Evolutionary conservation across 2,329 filamentous ascomycete genomes (phyloP), one percentile per base, ranked within the genome.

Genomic region (Chaetomium olivaceum): DNA sequence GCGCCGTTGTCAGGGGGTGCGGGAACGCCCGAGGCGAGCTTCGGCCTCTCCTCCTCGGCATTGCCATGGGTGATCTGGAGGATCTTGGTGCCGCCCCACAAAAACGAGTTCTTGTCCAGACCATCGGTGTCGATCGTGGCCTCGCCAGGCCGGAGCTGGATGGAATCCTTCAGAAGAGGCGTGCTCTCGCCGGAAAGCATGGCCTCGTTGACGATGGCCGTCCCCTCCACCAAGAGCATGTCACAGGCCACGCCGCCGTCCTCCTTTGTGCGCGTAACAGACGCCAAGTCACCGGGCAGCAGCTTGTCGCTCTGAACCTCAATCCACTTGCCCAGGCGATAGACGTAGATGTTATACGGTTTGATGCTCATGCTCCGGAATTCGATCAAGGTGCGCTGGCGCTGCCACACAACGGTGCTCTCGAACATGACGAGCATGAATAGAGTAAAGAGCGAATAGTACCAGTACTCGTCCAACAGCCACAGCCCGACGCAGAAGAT

Each of bases 381-480:
- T 79, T 99, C 95, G 75, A 87, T 96, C 71, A 99, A 80, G 1
- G 96, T 99, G 71, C 94, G 87, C 85, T 99, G 95, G 67, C 95
- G 89, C 81, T 99, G 95, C 96, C 95, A 99, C 19, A 99, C 96
- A 46, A 99, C 96, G 2, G 95, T 99, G 77, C 93, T 97, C 82
- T 99, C 95, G 73, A 99, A 99, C 66, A 88, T 89, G 71, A 99
- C 92, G 63, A 99, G 87, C 96, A 99, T 99, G 81, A 98, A 93
- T 25, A 99, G 88, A 0, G 96, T 99, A 79, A 99, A 99, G 23
- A 99, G 87, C 68, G 95, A 98, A 81, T 99, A 99, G 83, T 99
- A 99, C 95, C 96, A 99, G 81, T 98, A 99, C 80, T 99, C 96
- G 76, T 99, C 95, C 76, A 99, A 82, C 89, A 98, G 92, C 95